These are phyloP conservation scores for Colletotrichum liaoningense DNA, from an alignment of 2,329 filamentous ascomycete genomes.

Conservation along the genomic window DNA sequence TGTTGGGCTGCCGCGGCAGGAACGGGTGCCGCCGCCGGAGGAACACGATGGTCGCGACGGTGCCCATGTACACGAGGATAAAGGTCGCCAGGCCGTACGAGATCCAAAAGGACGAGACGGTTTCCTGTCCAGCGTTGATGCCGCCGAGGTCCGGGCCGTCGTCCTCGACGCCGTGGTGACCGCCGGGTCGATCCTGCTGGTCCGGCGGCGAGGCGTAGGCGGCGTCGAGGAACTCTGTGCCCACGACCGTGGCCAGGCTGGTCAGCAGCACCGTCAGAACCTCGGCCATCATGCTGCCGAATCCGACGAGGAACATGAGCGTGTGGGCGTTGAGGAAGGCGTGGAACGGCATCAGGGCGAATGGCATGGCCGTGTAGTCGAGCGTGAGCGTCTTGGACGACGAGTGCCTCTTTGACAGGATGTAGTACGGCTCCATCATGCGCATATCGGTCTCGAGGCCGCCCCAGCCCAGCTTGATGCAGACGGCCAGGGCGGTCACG, in stretches of 20 bases:
- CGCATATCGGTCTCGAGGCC: constrained; percentile 76
- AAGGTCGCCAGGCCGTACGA: constrained; percentile 70
- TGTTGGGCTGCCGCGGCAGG: constrained; percentile 81
- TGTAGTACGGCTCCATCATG: constrained; percentile 81
- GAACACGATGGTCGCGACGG: constrained; percentile 71
- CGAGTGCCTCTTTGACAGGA: constrained; percentile 74
- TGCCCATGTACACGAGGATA: constrained; percentile 74
- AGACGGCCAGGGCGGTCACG: constrained; percentile 73
- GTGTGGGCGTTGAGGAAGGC: constrained; percentile 73
- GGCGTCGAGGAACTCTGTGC: constrained; percentile 65
- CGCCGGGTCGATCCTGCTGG: background rate
- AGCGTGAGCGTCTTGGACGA: constrained; percentile 74
- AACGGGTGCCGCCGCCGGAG: constrained; percentile 74
- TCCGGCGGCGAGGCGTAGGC: constrained; percentile 33
- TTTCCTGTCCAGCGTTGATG: constrained; percentile 68
- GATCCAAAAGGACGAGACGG: constrained; percentile 72
- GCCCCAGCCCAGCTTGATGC: constrained; percentile 76
- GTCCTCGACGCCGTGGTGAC: background rate
- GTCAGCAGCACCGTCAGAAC: constrained; percentile 77
- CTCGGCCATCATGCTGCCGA: constrained; percentile 79
- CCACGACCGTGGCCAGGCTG: constrained; percentile 73
- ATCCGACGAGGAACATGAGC: constrained; percentile 75
- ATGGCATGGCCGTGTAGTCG: constrained; percentile 80
- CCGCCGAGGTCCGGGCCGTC: constrained; percentile 35
- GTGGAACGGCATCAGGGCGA: constrained; percentile 71